phyloP scores from a whole-genome alignment of 1,139 yeast species.

The Hyphopichia buzzinii region DNA sequence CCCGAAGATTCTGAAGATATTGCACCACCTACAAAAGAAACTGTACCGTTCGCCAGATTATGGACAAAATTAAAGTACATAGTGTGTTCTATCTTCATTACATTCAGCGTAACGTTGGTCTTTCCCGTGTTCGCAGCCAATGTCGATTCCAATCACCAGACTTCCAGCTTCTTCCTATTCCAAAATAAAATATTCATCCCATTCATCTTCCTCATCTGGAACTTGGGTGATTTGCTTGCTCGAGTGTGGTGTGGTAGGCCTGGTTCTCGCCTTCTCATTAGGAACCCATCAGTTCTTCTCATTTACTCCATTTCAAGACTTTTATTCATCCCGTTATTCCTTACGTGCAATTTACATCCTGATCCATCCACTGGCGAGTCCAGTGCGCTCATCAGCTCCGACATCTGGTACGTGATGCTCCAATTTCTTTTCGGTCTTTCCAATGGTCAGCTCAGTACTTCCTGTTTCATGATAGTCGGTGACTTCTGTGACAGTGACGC shows the following conservation, averaged over 20 bases:
- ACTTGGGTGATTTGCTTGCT: slow-evolving; percentile 81
- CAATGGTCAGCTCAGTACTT: slow-evolving; percentile 81
- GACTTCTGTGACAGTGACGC: slow-evolving; percentile 53
- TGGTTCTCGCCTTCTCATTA: slow-evolving; percentile 35
- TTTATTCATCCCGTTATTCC: slow-evolving; percentile 59
- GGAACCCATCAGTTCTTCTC: slow-evolving; percentile 41
- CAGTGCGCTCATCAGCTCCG: slow-evolving; percentile 52
- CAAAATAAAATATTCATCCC: slow-evolving; percentile 64
- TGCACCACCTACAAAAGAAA: slow-evolving; percentile 13
- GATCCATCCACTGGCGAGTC: slow-evolving; percentile 15
- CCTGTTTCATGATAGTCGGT: slow-evolving; percentile 80
- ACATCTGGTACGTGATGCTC: slow-evolving; percentile 60
- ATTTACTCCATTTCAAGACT: slow-evolving; percentile 53
- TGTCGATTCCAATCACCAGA: slow-evolving; percentile 50
- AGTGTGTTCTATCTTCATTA: slow-evolving; percentile 67
- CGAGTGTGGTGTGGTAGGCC: slow-evolving; percentile 64
- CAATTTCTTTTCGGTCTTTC: slow-evolving; percentile 82
- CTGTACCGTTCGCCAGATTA: slow-evolving; percentile 49
- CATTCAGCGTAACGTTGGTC: slow-evolving; percentile 72
- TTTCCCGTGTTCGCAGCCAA: slow-evolving; percentile 90
- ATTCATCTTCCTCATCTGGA: slow-evolving; percentile 77
- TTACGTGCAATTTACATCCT: slow-evolving; percentile 63
- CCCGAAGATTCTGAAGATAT: slow-evolving; percentile 4
- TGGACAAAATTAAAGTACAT: slow-evolving; percentile 61
- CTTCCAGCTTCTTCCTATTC: slow-evolving; percentile 31